Evolutionary conservation across 345 rosid species (phyloP), one percentile per base, ranked within the genome.

Genomic region (Toxicodendron radicans): DNA sequence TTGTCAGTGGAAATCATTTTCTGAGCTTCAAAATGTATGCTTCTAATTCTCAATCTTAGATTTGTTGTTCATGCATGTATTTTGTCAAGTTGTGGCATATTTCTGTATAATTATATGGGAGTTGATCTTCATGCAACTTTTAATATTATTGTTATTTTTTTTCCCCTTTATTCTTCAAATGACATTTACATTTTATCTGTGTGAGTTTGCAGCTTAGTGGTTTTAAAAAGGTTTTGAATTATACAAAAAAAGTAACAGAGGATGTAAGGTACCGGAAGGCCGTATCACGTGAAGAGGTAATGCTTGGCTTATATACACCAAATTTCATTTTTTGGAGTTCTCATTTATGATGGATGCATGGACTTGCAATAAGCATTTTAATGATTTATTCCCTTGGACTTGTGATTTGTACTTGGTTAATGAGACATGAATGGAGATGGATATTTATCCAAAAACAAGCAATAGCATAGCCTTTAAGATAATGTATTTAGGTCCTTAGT

Each of bases 271-370:
- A 89, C 79, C 80, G 99, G 79, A 87, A 79, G 80, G 61, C 78
- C 23, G 85, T 96, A 66, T 88, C 98, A 56, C 95, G 98, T 4
- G 99, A 96, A 78, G 99, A 96, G 98, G 99, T 93, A 91, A 82
- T 30, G 27, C 68, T 73, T 61, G 58, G 54, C 48, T 20, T 49
- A 18, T 64, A 12, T 17, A 10, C 56, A 24, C 27, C 35, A 17
- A 56, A 46, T 62, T 53, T 21, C 24, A 20, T 73, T 59, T 27
- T 65, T 58, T 69, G 43, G 14, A 43, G 16, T 81, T 68, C 17
- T 76, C 16, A 54, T 64, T 73, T 59, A 10, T 71, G 20, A n/a
- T 11, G 24, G 12, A 10, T 24, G 23, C 0, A 3, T 30, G 56
- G n/a, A 23, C 30, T 41, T 43, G 18, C 43, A 38, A 38, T 18